Evolutionary conservation across 2,329 filamentous ascomycete species (phyloP).

Genomic region (Phaeophleospora eucalypticola): DNA sequence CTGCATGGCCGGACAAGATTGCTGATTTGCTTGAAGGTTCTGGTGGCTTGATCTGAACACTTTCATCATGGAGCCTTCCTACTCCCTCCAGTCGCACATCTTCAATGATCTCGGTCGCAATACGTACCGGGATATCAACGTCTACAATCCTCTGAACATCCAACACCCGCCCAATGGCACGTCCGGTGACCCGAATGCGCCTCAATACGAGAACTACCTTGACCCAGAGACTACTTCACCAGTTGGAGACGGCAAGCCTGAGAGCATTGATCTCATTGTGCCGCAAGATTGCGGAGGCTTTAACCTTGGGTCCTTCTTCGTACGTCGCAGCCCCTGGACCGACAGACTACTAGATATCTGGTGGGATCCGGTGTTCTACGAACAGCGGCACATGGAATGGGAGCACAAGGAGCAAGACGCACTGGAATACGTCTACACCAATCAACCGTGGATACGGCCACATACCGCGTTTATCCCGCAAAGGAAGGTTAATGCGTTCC

Average conservation of each 20-base stretch:
- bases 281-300: constrained; percentile 94
- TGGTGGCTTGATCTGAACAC: constrained; percentile 99
- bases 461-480: constrained; percentile 87
- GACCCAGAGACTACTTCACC: constrained; percentile 69
- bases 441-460: constrained; percentile 87
- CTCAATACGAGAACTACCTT: constrained; percentile 56
- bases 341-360: constrained; percentile 89
- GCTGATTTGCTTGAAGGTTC: constrained; percentile 60
- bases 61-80: constrained; percentile 92
- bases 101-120: constrained; percentile 72
- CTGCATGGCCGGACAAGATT: background rate
- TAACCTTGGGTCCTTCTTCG: constrained; percentile 93
- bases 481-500: constrained; percentile 91
- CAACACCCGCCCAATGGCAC: constrained; percentile 65
- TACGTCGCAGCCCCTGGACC: constrained; percentile 80
- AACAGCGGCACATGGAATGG: constrained; percentile 99
- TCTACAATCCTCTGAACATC: constrained; percentile 93
- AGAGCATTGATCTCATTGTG: constrained; percentile 81
- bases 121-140: constrained; percentile 92
- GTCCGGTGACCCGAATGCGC: constrained; percentile 37
- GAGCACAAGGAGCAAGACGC: constrained; percentile 98
- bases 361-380: constrained; percentile 98
- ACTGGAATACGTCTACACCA: constrained; percentile 83
- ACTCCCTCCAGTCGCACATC: constrained; percentile 84
- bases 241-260: constrained; percentile 69